phyloP scores from a whole-genome alignment of 1,284 basidiomycete genomes.

The Apiotrichum brassicae region DNA sequence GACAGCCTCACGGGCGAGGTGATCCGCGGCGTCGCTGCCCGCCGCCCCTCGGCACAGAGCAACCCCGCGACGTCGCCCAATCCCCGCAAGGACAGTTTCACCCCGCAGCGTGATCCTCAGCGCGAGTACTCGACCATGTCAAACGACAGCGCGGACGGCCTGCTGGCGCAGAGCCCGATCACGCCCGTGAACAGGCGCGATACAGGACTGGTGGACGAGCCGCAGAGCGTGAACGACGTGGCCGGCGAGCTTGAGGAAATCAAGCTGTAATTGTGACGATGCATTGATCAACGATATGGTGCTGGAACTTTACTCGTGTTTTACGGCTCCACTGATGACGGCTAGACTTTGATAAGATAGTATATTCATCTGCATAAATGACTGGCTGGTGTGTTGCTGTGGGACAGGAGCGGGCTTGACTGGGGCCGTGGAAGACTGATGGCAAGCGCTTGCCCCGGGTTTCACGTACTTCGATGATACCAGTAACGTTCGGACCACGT shows the following conservation, averaged over 20 bases:
- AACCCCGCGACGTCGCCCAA: not conserved
- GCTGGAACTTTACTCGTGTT: too few relatives aligned
- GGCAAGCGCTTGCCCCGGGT: too few relatives aligned
- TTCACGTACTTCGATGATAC: too few relatives aligned
- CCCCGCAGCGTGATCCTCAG: not conserved
- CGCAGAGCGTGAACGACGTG: not conserved
- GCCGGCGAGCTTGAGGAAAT: constrained; percentile 11
- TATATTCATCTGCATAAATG: too few relatives aligned
- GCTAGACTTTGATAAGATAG: too few relatives aligned
- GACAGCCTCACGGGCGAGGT: constrained; percentile 7
- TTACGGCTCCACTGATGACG: too few relatives aligned
- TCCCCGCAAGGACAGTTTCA: not conserved
- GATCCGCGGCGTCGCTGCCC: constrained; percentile 6
- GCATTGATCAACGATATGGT: too few relatives aligned
- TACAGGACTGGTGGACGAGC: not conserved
- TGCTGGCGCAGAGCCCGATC: constrained; percentile 12
- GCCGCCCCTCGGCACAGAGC: constrained; percentile 2
- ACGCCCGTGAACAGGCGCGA: not conserved
- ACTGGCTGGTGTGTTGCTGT: too few relatives aligned
- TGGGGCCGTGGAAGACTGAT: too few relatives aligned
- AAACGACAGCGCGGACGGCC: constrained; percentile 22
- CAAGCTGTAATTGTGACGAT: not conserved
- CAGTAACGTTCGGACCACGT: too few relatives aligned
- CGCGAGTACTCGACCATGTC: constrained; percentile 18
- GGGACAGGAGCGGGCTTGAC: too few relatives aligned